phyloP scores from a whole-genome alignment of 352 stramenopile genomes.

The Pythium pyrilobum region DNA sequence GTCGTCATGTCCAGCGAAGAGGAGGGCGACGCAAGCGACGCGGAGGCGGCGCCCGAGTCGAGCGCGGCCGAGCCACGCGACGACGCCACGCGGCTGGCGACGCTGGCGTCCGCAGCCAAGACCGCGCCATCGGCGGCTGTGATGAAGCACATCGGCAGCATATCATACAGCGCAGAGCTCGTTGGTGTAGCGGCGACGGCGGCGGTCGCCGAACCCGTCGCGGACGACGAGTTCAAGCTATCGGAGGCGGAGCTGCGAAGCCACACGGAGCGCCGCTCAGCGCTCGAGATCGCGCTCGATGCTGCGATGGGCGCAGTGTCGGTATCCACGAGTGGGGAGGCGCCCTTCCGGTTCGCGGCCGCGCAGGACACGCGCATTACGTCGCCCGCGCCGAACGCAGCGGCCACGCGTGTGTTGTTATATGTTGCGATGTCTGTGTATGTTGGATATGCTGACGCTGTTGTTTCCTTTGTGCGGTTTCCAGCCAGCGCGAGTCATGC shows the following conservation, averaged over 20 bases:
- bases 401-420: conserved; percentile 11
- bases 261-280: conserved; percentile 29
- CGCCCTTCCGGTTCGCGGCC: conserved; percentile 38
- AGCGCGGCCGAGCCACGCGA: background rate
- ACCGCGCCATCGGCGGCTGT: background rate
- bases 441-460: background rate
- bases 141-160: conserved; percentile 16
- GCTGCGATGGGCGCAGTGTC: conserved; percentile 1
- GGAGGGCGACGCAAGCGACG: conserved; percentile 26
- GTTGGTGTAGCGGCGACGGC: background rate
- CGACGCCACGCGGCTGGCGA: conserved; percentile 8
- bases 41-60: conserved; percentile 21
- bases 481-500: conserved; percentile 21
- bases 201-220: background rate
- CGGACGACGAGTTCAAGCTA: conserved; percentile 32
- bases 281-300: conserved; percentile 49
- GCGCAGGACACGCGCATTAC: background rate
- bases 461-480: background rate
- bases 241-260: conserved; percentile 29
- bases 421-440: background rate
- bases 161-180: conserved; percentile 2
- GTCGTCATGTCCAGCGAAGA: conserved; percentile 54
- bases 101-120: background rate
- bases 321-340: conserved; percentile 12
- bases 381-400: conserved; percentile 10